Base-by-base conservation (phyloP, 495 filamentous ascomycete species). In the Penicillium macrosclerotiorum region DNA sequence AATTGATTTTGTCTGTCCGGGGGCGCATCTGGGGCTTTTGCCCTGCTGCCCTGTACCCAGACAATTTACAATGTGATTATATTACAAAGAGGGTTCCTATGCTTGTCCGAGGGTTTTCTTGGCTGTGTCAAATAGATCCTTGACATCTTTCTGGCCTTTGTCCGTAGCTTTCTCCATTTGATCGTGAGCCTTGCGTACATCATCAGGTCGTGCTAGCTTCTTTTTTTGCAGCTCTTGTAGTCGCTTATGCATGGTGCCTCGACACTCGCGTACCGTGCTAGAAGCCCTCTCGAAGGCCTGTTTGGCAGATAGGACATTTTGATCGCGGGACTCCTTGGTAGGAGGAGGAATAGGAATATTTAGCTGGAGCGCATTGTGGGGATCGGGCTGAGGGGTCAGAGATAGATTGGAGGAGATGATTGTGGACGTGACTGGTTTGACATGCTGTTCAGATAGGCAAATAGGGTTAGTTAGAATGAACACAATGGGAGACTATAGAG, bases 161-260 rank as follows among this genome's bases (percentile, higher is more conserved):
- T 90, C 84, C 27, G 86, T 80, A 44, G 87, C 52, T 68, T 88
- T 89, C 55, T 90, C 84, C 78, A 90, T 78, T 69, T 79, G 75
- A 37, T 79, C 76, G 32, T 81, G 75, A 5, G 84, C 80, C 59
- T 80, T 84, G 51, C 78, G 71, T 58, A 82, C 67, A 61, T 89
- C 80, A 62, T 93, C 89, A 14, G 79, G 78, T 42, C 78, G 51
- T 11, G 75, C 80, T 16, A 70, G 49, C 51, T 86, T 76, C 42
- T 69, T 63, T 37, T 77, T 65, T 51, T 81, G 72, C 65, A 80
- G 73, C 33, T 70, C 74, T 68, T 86, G 80, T 27, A 85, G 68
- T 47, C 75, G 79, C 61, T 89, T 87, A 52, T 83, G 72, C 63
- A 86, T 77, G 24, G 63, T 63, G 6, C 64, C 73, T 35, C 83